Percentiles rank a stretch among this genome's conserved stretches.
Evolutionary conservation across 805 yeast species (phyloP).

Genomic region (Zygoascus biomembranicola): DNA sequence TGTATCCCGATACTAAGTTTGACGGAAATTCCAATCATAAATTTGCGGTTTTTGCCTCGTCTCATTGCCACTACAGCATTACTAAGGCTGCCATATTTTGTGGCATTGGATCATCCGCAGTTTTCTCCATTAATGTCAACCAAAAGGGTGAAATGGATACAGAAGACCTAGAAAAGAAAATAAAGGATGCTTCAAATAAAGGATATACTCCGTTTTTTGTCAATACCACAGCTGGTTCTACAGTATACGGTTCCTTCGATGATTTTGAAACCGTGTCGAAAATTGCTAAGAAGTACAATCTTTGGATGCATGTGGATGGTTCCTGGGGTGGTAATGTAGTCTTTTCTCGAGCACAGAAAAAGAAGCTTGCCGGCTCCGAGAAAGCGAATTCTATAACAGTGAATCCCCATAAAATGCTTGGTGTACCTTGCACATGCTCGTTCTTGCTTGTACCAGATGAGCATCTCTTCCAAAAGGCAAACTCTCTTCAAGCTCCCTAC

Average conservation of each 20-base stretch:
- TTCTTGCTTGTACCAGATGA: slow-evolving; percentile 68
- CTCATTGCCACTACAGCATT: slow-evolving; percentile 71
- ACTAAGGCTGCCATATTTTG: slow-evolving; percentile 71
- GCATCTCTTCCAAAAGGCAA: slow-evolving; percentile 55
- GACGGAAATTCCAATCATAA: slow-evolving; percentile 45
- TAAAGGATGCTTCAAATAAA: slow-evolving; percentile 35
- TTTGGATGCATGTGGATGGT: slow-evolving; percentile 83
- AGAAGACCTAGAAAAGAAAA: slow-evolving; percentile 37
- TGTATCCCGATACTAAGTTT: slow-evolving; percentile 61
- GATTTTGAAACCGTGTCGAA: slow-evolving; percentile 47
- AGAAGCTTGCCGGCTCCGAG: slow-evolving; percentile 49
- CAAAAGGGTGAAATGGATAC: slow-evolving; percentile 49
- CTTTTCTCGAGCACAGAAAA: slow-evolving; percentile 43
- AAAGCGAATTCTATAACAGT: slow-evolving; percentile 68
- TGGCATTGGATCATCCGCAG: slow-evolving; percentile 58
- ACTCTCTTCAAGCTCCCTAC: slow-evolving; percentile 73
- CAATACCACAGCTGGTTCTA: slow-evolving; percentile 83
- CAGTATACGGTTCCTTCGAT: slow-evolving; percentile 80
- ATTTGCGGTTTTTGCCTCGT: slow-evolving; percentile 64
- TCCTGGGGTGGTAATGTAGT: slow-evolving; percentile 87
- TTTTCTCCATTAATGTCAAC: slow-evolving; percentile 56
- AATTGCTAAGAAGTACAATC: slow-evolving; percentile 44
- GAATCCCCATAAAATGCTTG: slow-evolving; percentile 83
- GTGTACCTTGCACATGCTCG: slow-evolving; percentile 66
- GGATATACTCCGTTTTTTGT: slow-evolving; percentile 69